These are phyloP conservation scores for Lentinula raphanica DNA, from an alignment of 768 basidiomycete genomes.

Conservation along the genomic window DNA sequence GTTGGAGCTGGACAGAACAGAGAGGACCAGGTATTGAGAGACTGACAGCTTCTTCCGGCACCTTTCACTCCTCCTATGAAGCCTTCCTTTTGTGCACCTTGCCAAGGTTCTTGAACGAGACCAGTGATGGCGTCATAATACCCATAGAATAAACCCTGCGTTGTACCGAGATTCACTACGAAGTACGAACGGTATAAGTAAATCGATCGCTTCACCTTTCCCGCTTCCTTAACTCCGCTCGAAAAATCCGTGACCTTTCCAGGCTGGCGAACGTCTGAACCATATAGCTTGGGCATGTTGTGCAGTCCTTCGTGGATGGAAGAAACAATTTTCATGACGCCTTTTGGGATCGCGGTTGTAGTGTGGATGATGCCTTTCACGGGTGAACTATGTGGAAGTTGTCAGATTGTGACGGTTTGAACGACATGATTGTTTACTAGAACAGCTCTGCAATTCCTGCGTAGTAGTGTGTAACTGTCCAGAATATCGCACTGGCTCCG, in stretches of 20 bases:
- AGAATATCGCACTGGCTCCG: constrained; percentile 43
- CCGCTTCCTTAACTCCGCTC: constrained; percentile 42
- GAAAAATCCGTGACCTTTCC: constrained; percentile 38
- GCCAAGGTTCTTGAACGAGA: constrained; percentile 25
- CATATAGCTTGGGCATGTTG: constrained; percentile 36
- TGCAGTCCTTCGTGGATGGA: constrained; percentile 42
- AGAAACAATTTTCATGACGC: constrained; percentile 36
- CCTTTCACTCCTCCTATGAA: constrained; percentile 31
- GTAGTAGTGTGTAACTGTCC: constrained; percentile 44
- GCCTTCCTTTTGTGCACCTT: constrained; percentile 31
- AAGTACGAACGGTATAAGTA: not conserved
- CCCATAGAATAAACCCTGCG: constrained; percentile 26
- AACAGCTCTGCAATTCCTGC: constrained; percentile 43
- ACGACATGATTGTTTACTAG: too few species aligned
- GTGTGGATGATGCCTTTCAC: constrained; percentile 41
- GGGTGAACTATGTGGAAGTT: constrained; percentile 23
- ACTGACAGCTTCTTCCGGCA: constrained; percentile 29
- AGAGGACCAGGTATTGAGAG: not conserved
- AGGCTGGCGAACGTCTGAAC: constrained; percentile 33
- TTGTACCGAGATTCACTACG: not conserved
- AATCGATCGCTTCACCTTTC: constrained; percentile 28
- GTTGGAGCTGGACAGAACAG: not conserved
- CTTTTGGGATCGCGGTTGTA: constrained; percentile 44
- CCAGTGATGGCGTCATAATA: constrained; percentile 34
- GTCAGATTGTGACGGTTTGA: not conserved